Percentiles rank a stretch among this genome's conserved stretches.
Evolutionary conservation across 192 early-diverging fungal genomes (phyloP).

Genomic region (Podila epigama): DNA sequence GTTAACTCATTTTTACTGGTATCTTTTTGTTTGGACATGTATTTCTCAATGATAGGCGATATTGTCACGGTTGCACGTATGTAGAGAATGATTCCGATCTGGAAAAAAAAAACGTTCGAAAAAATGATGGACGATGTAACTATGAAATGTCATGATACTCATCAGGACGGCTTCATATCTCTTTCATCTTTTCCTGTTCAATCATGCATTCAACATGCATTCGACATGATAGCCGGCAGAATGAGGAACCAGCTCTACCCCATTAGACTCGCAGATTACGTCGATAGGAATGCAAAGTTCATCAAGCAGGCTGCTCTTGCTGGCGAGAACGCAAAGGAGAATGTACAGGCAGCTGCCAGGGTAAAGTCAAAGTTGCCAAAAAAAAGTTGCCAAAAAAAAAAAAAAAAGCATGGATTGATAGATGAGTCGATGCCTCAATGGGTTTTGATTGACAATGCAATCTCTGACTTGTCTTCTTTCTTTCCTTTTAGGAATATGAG

Average conservation of each 20-base stretch:
- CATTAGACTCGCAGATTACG: constrained; percentile 37
- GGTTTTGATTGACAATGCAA: no score
- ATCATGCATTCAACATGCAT: background rate
- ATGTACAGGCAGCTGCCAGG: constrained; percentile 31
- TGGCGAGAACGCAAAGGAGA: constrained; percentile 24
- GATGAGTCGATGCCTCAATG: no score
- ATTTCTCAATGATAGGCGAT: no score
- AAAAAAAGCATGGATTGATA: no score
- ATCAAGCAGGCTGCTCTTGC: constrained; percentile 16
- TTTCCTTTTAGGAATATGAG: constrained; percentile 14
- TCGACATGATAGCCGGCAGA: constrained; percentile 18
- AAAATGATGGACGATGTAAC: no score
- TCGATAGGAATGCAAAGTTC: constrained; percentile 33
- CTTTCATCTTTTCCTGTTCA: background rate
- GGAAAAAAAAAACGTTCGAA: background rate
- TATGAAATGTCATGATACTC: no score
- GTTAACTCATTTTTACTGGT: no score
- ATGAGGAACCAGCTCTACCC: constrained; percentile 49
- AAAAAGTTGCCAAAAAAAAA: no score
- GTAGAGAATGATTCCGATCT: background rate
- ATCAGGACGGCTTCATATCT: no score
- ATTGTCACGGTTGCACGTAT: constrained; percentile 42
- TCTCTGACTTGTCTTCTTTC: no score
- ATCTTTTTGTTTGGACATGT: no score
- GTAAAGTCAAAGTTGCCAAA: no score